Conservation (phyloP, 1,284 basidiomycete species). For the Prillingera fragicola region DNA sequence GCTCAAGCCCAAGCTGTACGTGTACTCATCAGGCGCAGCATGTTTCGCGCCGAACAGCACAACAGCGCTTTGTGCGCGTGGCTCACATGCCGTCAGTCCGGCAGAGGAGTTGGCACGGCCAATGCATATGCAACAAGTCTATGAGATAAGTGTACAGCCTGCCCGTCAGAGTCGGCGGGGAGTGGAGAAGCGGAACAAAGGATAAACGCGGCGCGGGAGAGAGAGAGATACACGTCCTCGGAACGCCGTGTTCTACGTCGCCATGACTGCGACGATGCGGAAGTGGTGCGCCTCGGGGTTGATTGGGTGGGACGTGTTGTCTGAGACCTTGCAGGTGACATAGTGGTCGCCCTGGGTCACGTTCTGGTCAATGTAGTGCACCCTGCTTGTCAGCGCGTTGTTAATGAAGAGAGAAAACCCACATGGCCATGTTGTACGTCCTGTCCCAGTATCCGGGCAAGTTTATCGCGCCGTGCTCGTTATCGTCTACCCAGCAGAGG, state of each 20-base stretch:
- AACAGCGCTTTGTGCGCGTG: too few species aligned
- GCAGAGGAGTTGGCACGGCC: too few species aligned
- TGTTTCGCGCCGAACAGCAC: too few species aligned
- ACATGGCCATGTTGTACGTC: constrained; percentile 44
- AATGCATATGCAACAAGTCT: too few species aligned
- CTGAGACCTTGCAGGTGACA: constrained; percentile 46
- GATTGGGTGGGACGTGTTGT: constrained; percentile 39
- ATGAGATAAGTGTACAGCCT: too few species aligned
- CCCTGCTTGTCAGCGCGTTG: constrained; percentile 21
- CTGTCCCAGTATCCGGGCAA: constrained; percentile 45
- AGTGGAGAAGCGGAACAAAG: too few species aligned
- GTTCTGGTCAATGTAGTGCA: constrained; percentile 46
- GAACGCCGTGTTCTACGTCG: constrained; percentile 41
- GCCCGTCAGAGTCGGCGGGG: too few species aligned
- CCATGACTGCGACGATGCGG: constrained; percentile 48
- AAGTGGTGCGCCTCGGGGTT: constrained; percentile 46
- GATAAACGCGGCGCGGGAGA: too few species aligned
- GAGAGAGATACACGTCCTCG: too few species aligned
- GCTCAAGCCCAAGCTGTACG: too few species aligned
- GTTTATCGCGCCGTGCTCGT: constrained; percentile 38
- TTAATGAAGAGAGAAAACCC: constrained; percentile 11
- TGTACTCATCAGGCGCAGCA: too few species aligned
- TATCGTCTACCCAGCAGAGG: constrained; percentile 49
- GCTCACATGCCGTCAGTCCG: too few species aligned
- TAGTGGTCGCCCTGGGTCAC: constrained; percentile 40